Evolutionary conservation across 495 filamentous ascomycete genomes (phyloP), one percentile per base, ranked within the genome.

Genomic region (Penicillium herquei): DNA sequence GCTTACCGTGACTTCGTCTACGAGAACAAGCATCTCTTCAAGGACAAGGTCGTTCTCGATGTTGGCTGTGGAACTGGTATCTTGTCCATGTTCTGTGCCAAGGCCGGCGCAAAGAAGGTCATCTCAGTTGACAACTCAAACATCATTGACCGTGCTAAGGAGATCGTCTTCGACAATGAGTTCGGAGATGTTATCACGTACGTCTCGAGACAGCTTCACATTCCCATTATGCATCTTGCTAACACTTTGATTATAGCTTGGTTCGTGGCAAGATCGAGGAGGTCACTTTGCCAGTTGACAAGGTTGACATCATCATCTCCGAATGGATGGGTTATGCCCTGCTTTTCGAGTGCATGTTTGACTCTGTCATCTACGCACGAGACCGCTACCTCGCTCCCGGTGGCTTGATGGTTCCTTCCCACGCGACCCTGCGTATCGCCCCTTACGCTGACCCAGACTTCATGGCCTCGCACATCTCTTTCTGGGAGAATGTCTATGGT

Each of bases 321-420:
- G 92, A 97, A 69, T 97, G 92, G 92, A 97, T 97, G 92, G 92
- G 92, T 5, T 97, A 97, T 68, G 88, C 89, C 67, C 78, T 97
- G 5, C 82, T 97, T 7, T 97, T 94, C 68, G 92, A 97, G 78
- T 87, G 85, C 61, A 97, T 97, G 92, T 82, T 97, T 57, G 91
- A 96, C 71, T 95, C 91, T 9, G 92, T 97, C 33, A 77, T 97
- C 46, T 91, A 88, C 56, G 92, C 92, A 18, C 80, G 92, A 42
- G 92, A 97, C 72, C 85, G 78, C 57, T 96, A 90, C 72, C 85
- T 97, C 17, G 82, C 70, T 21, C 84, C 86, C 8, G 81, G 74
- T 45, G 92, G 92, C 30, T 75, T 96, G 35, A 95, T 97, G 81
- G 90, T 92, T 64, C 92, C 92, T 9, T 90, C 91, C 62, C 90